Percentiles rank a stretch among this genome's conserved stretches.
These are phyloP conservation scores for Hypomontagnella monticulosa DNA, from an alignment of 495 filamentous ascomycete species.

Conservation along the genomic window DNA sequence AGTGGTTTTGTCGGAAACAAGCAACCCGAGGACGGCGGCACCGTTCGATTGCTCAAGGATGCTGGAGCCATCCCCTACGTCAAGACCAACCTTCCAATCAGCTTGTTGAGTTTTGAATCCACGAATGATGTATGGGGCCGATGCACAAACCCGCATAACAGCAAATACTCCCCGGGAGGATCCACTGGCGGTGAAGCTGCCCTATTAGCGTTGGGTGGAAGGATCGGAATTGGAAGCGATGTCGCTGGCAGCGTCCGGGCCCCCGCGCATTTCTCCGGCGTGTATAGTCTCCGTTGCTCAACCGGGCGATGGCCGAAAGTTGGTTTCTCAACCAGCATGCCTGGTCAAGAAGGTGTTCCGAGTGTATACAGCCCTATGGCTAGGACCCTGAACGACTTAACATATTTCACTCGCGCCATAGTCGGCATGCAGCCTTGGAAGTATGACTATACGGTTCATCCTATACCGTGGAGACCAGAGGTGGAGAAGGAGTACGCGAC, in stretches of 20 bases:
- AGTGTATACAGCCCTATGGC: constrained; percentile 96
- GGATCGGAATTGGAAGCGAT: constrained; percentile 95
- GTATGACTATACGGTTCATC: constrained; percentile 88
- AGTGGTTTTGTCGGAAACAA: constrained; percentile 75
- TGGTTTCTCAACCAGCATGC: constrained; percentile 89
- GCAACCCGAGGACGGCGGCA: constrained; percentile 70
- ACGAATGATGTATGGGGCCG: constrained; percentile 90
- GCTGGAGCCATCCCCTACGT: constrained; percentile 96
- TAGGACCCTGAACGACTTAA: constrained; percentile 82
- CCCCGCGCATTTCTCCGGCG: constrained; percentile 92
- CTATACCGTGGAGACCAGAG: constrained; percentile 78
- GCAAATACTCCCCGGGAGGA: constrained; percentile 87
- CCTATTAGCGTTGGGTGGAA: constrained; percentile 82
- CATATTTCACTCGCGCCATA: constrained; percentile 83
- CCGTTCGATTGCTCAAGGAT: constrained; percentile 84
- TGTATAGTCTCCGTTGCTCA: constrained; percentile 90
- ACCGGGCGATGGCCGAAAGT: constrained; percentile 94
- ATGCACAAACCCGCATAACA: constrained; percentile 83
- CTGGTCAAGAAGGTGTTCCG: constrained; percentile 90
- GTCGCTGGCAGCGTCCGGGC: constrained; percentile 91
- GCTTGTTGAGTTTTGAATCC: constrained; percentile 90
- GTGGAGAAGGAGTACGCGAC: constrained; percentile 66
- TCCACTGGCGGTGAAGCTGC: constrained; percentile 91
- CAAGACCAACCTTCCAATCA: constrained; percentile 94
- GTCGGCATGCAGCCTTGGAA: constrained; percentile 90